Evolutionary conservation across 345 rosid species (phyloP), one percentile per base, ranked within the genome.

Genomic region (Sonneratia alba): DNA sequence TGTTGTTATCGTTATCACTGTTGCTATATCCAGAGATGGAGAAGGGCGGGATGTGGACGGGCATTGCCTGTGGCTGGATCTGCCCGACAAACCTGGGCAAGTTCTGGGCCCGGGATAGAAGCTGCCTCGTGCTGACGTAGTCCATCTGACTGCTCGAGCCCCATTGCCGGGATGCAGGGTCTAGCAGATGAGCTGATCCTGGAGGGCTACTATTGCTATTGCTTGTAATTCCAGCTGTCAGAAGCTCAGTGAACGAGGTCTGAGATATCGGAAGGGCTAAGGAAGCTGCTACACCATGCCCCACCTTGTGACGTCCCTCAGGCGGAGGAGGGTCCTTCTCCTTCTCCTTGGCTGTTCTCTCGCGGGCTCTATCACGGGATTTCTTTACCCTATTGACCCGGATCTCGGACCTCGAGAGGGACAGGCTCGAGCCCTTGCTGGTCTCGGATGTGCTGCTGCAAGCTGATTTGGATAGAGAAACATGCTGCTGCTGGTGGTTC

Each of bases 391-490:
- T 87, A 12, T 77, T 85, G 42, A 62, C 85, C 0, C 83, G 82
- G 7, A 86, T 51, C 76, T 88, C 99, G 6, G 97, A 83, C 79
- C 90, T 79, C 0, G 96, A 85, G 11, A 95, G 85, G 24, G 99
- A 92, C 70, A 92, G 70, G 48, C 76, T 87, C 1, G 97, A 89
- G 56, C 94, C 92, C 77, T 90, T 95, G 76, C 99, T 92, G 7
- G 97, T 95, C 82, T 95, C 99, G 0, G 99, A 95, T 62, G 84
- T 92, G 75, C 99, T 90, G 68, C 99, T 95, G 70, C 95, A 42
- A 42, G 45, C 45, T 42, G 45, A 42, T 42, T 42, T 42, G 7
- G 45, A 42, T 42, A 42, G 1, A 42, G 45, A 42, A 42, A 9
- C 45, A 42, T 42, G 45, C 45, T 42, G 45, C 51, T 75, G 83